Percentiles rank a stretch among this genome's conserved stretches.
Evolutionary conservation across 148 eudicot genomes (phyloP).

Genomic region (Diospyros kaki): DNA sequence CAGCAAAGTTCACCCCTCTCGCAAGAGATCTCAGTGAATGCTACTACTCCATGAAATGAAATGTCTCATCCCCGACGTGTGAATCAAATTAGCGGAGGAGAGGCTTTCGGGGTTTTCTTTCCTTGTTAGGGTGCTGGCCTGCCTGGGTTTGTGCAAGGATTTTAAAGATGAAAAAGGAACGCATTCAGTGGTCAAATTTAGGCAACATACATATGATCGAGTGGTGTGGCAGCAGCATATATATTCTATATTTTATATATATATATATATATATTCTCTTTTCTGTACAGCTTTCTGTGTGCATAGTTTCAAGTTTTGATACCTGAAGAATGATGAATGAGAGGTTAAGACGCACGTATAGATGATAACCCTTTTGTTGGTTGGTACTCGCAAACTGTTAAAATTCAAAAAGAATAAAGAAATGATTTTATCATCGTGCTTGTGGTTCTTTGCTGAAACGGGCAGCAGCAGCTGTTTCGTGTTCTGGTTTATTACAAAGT

Average conservation of each 20-base stretch:
- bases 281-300: conserved; percentile 26
- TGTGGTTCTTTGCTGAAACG: no score
- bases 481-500: no score
- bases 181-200: not conserved
- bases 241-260: no score
- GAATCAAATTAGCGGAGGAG: conserved; percentile 12
- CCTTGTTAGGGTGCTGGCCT: not conserved
- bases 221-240: conserved; percentile 9
- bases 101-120: conserved; percentile 3
- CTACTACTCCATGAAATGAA: conserved; percentile 37
- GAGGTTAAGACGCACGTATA: conserved; percentile 1
- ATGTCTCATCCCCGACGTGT: conserved; percentile 22
- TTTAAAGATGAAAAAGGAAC: not conserved
- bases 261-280: not conserved
- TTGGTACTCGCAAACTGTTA: not conserved
- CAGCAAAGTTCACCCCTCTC: conserved; percentile 33
- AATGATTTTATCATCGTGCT: no score
- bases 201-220: conserved; percentile 15
- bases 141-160: not conserved
- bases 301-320: conserved; percentile 14
- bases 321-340: not conserved
- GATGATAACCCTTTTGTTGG: not conserved
- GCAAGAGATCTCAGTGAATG: conserved; percentile 54
- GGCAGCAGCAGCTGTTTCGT: no score
- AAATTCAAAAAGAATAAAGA: no score